A percentile compares a stretch with the other conserved stretches of the same genome.
Conservation (phyloP, 805 yeast genomes). For the Schizosaccharomyces osmophilus region DNA sequence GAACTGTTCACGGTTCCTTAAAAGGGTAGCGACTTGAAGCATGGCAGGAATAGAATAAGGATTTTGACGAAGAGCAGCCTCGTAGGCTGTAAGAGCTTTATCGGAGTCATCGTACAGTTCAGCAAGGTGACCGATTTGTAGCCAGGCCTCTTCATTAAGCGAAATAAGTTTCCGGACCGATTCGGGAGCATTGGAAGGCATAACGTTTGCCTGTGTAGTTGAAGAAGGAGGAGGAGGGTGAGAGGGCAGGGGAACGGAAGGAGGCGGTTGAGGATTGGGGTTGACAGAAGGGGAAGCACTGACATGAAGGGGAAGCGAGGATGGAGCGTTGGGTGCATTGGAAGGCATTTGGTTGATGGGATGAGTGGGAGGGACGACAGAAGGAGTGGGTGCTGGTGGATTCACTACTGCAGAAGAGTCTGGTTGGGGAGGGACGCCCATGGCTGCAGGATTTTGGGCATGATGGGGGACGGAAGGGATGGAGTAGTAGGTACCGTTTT, state of each 20-base stretch:
- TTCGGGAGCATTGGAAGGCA: not conserved
- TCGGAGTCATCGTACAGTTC: conserved; percentile 75
- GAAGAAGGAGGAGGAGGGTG: not conserved
- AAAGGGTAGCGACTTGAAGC: conserved; percentile 66
- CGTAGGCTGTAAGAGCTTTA: conserved; percentile 69
- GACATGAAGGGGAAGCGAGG: not conserved
- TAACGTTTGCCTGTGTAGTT: not conserved
- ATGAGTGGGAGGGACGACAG: not conserved
- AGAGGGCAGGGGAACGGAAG: not conserved
- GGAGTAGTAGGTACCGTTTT: not conserved
- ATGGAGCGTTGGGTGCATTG: not conserved
- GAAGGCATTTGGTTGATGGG: not conserved
- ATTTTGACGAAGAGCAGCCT: conserved; percentile 61
- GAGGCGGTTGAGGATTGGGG: not conserved
- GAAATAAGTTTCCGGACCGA: conserved; percentile 9
- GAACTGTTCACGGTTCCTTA: conserved; percentile 70
- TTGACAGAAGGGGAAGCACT: not conserved
- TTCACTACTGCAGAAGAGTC: too few relatives aligned
- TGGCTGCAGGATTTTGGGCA: too few relatives aligned
- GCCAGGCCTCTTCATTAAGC: conserved; percentile 10
- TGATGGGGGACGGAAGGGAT: not conserved
- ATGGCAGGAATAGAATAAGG: conserved; percentile 72
- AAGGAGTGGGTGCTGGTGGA: not conserved
- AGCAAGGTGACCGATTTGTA: conserved; percentile 37
- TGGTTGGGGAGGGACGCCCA: too few relatives aligned